These are phyloP conservation scores for Saturnispora halmiae DNA, from an alignment of 805 yeast species.

Conservation along the genomic window DNA sequence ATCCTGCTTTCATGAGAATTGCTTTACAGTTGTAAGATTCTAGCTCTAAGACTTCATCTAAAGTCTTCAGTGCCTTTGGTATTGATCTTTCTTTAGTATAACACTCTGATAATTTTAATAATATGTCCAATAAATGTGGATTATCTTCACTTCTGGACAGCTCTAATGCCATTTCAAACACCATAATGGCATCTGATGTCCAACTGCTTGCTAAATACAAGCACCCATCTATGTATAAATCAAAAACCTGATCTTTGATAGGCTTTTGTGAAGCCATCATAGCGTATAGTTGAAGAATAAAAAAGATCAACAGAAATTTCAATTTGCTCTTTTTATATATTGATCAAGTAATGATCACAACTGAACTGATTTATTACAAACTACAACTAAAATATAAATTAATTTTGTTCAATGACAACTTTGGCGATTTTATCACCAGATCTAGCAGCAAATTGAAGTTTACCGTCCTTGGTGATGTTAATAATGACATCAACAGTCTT, in stretches of 20 bases:
- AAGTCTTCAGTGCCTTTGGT: not conserved
- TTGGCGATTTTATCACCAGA: slow-evolving; percentile 42
- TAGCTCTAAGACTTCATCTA: slow-evolving; percentile 3
- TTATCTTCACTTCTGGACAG: slow-evolving; percentile 1
- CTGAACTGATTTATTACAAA: not conserved
- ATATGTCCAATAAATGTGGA: slow-evolving; percentile 1
- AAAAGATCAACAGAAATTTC: not conserved
- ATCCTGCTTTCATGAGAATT: slow-evolving; percentile 4
- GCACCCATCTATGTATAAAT: slow-evolving; percentile 7
- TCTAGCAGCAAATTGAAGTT: slow-evolving; percentile 54
- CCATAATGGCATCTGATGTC: slow-evolving; percentile 7
- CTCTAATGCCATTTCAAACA: slow-evolving; percentile 2
- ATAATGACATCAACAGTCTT: slow-evolving; percentile 59
- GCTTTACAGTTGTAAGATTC: slow-evolving; percentile 9
- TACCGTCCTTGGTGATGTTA: slow-evolving; percentile 57
- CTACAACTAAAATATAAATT: not conserved
- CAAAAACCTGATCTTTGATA: slow-evolving; percentile 3
- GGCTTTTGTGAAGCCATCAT: not conserved
- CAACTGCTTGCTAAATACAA: slow-evolving; percentile 8
- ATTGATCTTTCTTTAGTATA: not conserved
- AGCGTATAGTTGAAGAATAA: not conserved
- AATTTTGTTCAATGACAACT: slow-evolving; percentile 33
- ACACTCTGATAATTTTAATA: slow-evolving; percentile 6
- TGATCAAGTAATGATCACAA: too few relatives aligned
- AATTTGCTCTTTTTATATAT: too few relatives aligned